These are phyloP conservation scores for Pouteria campechiana DNA, from an alignment of 179 eudicot genomes.

Conservation along the genomic window DNA sequence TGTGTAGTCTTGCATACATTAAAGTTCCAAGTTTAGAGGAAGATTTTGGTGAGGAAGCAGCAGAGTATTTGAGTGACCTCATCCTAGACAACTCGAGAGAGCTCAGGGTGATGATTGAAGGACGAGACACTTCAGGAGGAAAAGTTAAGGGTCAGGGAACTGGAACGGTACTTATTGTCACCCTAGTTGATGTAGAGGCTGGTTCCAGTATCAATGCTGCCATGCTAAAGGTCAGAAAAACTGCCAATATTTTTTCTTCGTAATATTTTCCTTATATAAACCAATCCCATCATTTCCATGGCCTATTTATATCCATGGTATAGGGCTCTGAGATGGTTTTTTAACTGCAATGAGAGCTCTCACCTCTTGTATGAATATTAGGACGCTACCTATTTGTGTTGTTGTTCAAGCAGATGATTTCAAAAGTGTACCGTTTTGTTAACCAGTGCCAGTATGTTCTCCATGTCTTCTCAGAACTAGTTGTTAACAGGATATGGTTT, in stretches of 20 bases:
- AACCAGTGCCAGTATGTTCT: too few relatives aligned
- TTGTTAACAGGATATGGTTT: too few relatives aligned
- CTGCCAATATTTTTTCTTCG: not conserved
- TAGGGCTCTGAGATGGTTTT: too few relatives aligned
- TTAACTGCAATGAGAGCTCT: too few relatives aligned
- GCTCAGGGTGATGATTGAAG: conserved; percentile 72
- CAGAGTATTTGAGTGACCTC: conserved; percentile 46
- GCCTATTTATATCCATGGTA: too few relatives aligned
- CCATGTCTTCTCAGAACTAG: too few relatives aligned
- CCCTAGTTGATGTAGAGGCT: conserved; percentile 51
- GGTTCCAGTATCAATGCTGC: conserved; percentile 56
- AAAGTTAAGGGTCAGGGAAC: conserved; percentile 95
- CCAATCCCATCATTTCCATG: too few relatives aligned
- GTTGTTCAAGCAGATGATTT: too few relatives aligned
- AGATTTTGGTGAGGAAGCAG: conserved; percentile 93
- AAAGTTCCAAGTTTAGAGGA: conserved; percentile 77
- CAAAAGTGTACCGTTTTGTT: too few relatives aligned
- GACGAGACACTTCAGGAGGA: conserved; percentile 71
- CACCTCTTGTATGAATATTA: too few relatives aligned
- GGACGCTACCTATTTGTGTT: too few relatives aligned
- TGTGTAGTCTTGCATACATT: conserved; percentile 74
- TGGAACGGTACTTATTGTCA: conserved; percentile 58
- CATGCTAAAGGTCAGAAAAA: conserved; percentile 60
- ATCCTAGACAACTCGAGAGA: conserved; percentile 41
- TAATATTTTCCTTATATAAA: not conserved